These are phyloP conservation scores for Phalaenopsis aphrodite DNA, from an alignment of 106 monocot species.

Conservation along the genomic window DNA sequence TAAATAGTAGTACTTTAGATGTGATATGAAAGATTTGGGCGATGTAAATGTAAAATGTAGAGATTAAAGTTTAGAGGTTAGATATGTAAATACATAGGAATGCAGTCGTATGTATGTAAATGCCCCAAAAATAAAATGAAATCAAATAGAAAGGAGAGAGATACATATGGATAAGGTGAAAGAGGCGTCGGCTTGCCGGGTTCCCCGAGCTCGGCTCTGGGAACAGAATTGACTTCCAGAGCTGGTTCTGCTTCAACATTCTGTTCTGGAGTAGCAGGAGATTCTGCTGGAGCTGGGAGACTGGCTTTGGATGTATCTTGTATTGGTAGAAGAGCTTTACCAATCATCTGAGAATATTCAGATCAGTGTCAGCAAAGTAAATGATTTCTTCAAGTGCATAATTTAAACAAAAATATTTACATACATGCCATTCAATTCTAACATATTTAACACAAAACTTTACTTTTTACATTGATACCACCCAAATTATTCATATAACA, in stretches of 20 bases:
- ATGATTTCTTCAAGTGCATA: background rate
- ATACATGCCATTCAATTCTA: no score
- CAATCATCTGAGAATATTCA: constrained; percentile 38
- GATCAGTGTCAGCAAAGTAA: background rate
- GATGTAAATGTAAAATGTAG: no score
- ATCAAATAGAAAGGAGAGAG: background rate
- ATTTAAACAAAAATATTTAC: background rate
- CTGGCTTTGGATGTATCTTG: constrained; percentile 11
- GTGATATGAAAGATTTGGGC: no score
- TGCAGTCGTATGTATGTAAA: no score
- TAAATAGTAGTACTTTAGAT: no score
- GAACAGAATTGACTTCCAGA: constrained; percentile 28
- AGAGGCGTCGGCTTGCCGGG: constrained; percentile 25
- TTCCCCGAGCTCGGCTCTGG: constrained; percentile 29
- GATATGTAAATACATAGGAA: no score
- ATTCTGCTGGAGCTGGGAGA: constrained; percentile 30
- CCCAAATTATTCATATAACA: no score
- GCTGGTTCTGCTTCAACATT: constrained; percentile 19
- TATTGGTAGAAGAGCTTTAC: constrained; percentile 46
- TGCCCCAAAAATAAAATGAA: background rate
- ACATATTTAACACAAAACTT: no score
- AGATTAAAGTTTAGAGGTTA: no score
- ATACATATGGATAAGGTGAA: constrained; percentile 57
- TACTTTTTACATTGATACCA: no score
- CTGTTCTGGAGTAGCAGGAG: background rate